Evolutionary conservation across 2,329 filamentous ascomycete genomes (phyloP), one percentile per base, ranked within the genome.

Genomic region (Talaromyces sp.): DNA sequence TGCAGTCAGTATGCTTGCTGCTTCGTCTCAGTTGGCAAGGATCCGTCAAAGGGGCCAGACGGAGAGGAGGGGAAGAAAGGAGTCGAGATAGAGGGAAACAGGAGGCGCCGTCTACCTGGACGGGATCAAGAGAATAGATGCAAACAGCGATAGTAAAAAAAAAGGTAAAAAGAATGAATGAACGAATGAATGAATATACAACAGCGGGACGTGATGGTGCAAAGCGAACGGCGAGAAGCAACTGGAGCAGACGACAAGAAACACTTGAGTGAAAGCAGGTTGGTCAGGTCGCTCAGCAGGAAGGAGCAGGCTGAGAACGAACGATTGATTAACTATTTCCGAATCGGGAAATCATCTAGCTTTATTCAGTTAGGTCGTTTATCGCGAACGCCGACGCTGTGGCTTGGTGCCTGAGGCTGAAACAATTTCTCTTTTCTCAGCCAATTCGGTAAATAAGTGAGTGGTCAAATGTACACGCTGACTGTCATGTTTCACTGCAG

Each of bases 11-110:
- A 8, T 54, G 31, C 22, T 13, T 56, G 33, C 25, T 15, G 19
- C 3, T 15, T 5, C n/a, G 52, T 56, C 33, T 15, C 52, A n/a
- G 52, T 37, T 13, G 52, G 33, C 33, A 35, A 35, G 3, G 8
- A 22, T 37, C 33, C 39, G 52, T 39, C 31, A 39, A 37, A 56
- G 33, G 52, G n/a, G 52, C 37, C 33, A 25, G 52, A 56, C n/a
- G 65, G 68, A 64, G 69, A 69, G 62, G 64, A 65, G 60, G 47
- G 59, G 64, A 65, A 68, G 65, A 57, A 63, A 59, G 62, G 62
- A 63, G 66, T 54, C 50, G 37, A n/a, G 25, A 25, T 25, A 3
- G 6, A 52, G 31, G 27, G 8, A 65, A 68, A 69, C 66, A 54
- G 61, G 69, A 66, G 66, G 63, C 65, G 65, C 56, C 58, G 58